phyloP scores from a whole-genome alignment of 2,329 filamentous ascomycete species.

The Bipolaris cookei region DNA sequence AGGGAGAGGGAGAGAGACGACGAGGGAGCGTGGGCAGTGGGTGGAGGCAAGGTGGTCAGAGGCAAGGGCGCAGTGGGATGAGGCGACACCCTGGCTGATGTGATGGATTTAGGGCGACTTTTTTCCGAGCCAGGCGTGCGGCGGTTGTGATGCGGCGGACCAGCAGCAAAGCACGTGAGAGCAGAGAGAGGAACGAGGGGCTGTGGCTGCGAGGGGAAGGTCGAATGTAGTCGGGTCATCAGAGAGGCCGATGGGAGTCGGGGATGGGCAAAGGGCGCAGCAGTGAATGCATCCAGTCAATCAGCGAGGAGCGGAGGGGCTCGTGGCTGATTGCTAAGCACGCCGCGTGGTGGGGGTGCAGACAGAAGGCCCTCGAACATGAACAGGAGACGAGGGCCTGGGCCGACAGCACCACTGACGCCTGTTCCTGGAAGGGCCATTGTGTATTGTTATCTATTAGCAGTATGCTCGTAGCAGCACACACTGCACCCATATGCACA shows the following conservation, averaged over 20 bases:
- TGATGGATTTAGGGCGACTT: constrained; percentile 18
- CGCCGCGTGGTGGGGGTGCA: constrained; percentile 22
- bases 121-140: constrained; percentile 20
- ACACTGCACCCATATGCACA: no score
- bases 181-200: constrained; percentile 20
- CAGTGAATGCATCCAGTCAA: no score
- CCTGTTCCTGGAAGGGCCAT: not conserved
- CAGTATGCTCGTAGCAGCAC: no score
- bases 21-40: not conserved
- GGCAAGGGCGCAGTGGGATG: constrained; percentile 3
- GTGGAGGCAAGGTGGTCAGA: constrained; percentile 17
- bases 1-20: not conserved
- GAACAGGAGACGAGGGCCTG: no score
- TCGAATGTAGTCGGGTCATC: constrained; percentile 12
- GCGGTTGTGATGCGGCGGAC: constrained; percentile 24
- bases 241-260: not conserved
- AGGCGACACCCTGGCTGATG: constrained; percentile 5
- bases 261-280: constrained; percentile 28
- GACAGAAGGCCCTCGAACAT: constrained; percentile 29
- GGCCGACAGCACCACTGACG: not conserved
- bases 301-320: not conserved
- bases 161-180: constrained; percentile 14
- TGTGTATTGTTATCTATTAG: no score
- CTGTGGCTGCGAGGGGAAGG: not conserved
- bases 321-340: constrained; percentile 30